phyloP scores from a whole-genome alignment of 75 land plant species.

The Adiantum capillusveneris region DNA sequence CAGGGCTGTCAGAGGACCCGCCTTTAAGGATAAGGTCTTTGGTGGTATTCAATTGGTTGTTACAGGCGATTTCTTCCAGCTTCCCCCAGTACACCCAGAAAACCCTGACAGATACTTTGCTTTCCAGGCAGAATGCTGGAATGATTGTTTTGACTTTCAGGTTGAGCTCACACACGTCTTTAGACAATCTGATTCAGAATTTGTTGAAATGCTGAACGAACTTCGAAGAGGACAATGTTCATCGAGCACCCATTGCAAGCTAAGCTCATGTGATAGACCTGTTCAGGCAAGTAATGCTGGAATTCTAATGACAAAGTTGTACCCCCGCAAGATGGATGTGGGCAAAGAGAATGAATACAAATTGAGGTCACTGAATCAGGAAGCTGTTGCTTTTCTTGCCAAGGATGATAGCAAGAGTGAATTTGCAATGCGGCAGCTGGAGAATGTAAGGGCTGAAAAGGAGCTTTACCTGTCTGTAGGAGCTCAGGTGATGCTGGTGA shows the following conservation, averaged over 20 bases:
- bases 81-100: slow-evolving; percentile 41
- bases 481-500: slow-evolving; percentile 68
- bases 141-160: slow-evolving; percentile 51
- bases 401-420: slow-evolving; percentile 35
- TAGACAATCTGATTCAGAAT: slow-evolving; percentile 42
- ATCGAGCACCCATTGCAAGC: slow-evolving; percentile 11
- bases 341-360: slow-evolving; percentile 38
- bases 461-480: slow-evolving; percentile 42
- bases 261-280: slow-evolving; percentile 21
- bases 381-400: slow-evolving; percentile 29
- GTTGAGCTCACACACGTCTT: slow-evolving; percentile 49
- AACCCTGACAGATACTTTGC: slow-evolving; percentile 42
- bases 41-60: slow-evolving; percentile 72
- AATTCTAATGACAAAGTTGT: slow-evolving; percentile 30
- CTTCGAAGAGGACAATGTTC: slow-evolving; percentile 45
- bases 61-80: slow-evolving; percentile 71
- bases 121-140: slow-evolving; percentile 75
- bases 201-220: slow-evolving; percentile 49
- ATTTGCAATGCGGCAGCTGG: slow-evolving; percentile 28
- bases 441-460: slow-evolving; percentile 29
- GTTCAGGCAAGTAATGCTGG: slow-evolving; percentile 4
- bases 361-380: slow-evolving; percentile 29
- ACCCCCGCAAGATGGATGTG: slow-evolving; percentile 46
- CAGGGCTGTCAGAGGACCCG: slow-evolving; percentile 18
- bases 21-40: slow-evolving; percentile 11